phyloP scores from a whole-genome alignment of 306 rosid species.

The Delonix regia region DNA sequence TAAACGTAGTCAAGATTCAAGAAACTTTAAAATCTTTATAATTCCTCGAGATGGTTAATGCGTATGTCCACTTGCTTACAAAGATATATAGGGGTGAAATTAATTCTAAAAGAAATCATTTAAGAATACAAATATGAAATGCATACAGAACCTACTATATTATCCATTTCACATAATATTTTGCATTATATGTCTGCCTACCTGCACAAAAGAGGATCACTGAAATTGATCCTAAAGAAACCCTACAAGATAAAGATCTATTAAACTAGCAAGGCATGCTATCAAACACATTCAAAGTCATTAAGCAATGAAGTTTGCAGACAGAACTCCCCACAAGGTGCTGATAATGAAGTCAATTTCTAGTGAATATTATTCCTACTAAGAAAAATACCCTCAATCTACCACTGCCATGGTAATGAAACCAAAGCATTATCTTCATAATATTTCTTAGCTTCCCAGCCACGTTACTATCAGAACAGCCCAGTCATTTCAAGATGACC shows the following conservation, averaged over 20 bases:
- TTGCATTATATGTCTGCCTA: not conserved
- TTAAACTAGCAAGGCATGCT: slow-evolving; percentile 7
- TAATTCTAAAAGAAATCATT: not conserved
- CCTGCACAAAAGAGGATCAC: slow-evolving; percentile 15
- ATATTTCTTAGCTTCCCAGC: slow-evolving; percentile 16
- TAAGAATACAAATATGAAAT: not conserved
- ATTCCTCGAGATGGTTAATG: not conserved
- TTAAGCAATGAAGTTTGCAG: not conserved
- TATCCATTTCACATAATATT: not conserved
- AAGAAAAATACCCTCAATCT: not conserved
- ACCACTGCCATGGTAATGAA: slow-evolving; percentile 4
- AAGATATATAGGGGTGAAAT: not conserved
- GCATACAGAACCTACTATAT: not conserved
- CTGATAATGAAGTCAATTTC: not conserved
- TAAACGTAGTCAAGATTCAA: not conserved
- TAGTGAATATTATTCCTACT: not conserved
- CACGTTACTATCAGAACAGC: slow-evolving; percentile 1
- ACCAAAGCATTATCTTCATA: slow-evolving; percentile 16
- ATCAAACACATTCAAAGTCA: slow-evolving; percentile 26
- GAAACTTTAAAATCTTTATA: not conserved
- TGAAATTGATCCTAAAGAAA: not conserved
- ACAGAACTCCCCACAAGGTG: slow-evolving; percentile 14
- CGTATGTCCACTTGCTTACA: not conserved
- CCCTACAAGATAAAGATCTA: not conserved
- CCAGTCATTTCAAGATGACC: not conserved